phyloP scores from a whole-genome alignment of 257 asterid genomes.

The Solanum paucissectum region DNA sequence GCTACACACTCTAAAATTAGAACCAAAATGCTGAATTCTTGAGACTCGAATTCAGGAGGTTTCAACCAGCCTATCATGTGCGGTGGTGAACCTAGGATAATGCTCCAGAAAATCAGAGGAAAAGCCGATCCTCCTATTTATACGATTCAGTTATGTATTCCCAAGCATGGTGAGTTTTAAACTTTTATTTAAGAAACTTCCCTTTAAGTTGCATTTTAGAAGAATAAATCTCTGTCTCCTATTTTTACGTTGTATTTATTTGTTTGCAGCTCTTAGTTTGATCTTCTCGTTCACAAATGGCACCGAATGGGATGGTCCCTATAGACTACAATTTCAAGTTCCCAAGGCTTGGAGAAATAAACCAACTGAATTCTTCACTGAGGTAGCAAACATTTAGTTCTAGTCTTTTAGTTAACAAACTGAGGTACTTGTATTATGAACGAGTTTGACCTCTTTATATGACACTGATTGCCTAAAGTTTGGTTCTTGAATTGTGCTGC shows the following conservation, averaged over 20 bases:
- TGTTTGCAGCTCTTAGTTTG: conserved; percentile 60
- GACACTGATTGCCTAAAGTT: not conserved
- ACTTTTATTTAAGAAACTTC: not conserved
- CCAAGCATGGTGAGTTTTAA: conserved; percentile 56
- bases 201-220: not conserved
- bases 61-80: conserved; percentile 97
- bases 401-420: not conserved
- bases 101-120: conserved; percentile 67
- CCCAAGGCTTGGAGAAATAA: conserved; percentile 64
- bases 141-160: conserved; percentile 78
- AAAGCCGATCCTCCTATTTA: conserved; percentile 66
- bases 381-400: conserved; percentile 26
- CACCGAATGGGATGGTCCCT: conserved; percentile 83
- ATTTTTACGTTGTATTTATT: not conserved
- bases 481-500: not conserved
- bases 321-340: conserved; percentile 65
- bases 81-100: conserved; percentile 85
- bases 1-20: not conserved
- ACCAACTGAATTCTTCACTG: conserved; percentile 48
- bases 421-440: not conserved
- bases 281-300: conserved; percentile 88
- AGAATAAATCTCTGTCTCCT: not conserved
- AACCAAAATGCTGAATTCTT: not conserved
- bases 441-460: not conserved
- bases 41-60: conserved; percentile 41